A percentile compares a stretch with the other conserved stretches of the same genome.
phyloP scores from a whole-genome alignment of 2,329 filamentous ascomycete genomes.

The Fusarium oligoseptatum region DNA sequence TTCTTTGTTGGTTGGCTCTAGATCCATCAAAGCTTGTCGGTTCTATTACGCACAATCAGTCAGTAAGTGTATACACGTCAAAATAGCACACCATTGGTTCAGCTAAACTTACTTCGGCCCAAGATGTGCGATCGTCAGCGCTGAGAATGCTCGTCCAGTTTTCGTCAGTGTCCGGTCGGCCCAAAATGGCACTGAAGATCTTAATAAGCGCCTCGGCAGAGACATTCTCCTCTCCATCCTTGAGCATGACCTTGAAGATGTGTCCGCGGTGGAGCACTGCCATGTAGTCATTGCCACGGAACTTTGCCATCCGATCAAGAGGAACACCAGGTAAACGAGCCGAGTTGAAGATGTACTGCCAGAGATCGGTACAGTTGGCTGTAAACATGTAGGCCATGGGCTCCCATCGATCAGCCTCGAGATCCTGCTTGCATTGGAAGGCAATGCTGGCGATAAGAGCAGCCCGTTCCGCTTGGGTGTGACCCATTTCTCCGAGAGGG shows the following conservation, averaged over 20 bases:
- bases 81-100: neutral
- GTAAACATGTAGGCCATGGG: conserved; percentile 21
- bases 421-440: conserved; percentile 26
- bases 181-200: conserved; percentile 13
- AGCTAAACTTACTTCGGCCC: conserved; percentile 19
- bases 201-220: conserved; percentile 7
- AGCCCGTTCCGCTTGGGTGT: conserved; percentile 30
- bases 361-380: conserved; percentile 26
- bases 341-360: conserved; percentile 25
- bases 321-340: conserved; percentile 21
- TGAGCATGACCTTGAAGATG: conserved; percentile 27
- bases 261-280: conserved; percentile 28
- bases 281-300: conserved; percentile 22
- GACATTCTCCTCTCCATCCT: conserved; percentile 5
- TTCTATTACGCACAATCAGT: conserved; percentile 9
- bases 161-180: conserved; percentile 1
- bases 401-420: conserved; percentile 25
- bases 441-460: conserved; percentile 29
- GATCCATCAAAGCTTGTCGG: conserved; percentile 17
- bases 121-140: conserved; percentile 29
- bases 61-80: neutral
- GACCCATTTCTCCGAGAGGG: conserved; percentile 20
- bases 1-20: conserved; percentile 11
- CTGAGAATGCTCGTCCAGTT: conserved; percentile 29
- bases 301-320: conserved; percentile 24